phyloP scores from a whole-genome alignment of 768 basidiomycete species.

The Tricholoma hemisulphureum region DNA sequence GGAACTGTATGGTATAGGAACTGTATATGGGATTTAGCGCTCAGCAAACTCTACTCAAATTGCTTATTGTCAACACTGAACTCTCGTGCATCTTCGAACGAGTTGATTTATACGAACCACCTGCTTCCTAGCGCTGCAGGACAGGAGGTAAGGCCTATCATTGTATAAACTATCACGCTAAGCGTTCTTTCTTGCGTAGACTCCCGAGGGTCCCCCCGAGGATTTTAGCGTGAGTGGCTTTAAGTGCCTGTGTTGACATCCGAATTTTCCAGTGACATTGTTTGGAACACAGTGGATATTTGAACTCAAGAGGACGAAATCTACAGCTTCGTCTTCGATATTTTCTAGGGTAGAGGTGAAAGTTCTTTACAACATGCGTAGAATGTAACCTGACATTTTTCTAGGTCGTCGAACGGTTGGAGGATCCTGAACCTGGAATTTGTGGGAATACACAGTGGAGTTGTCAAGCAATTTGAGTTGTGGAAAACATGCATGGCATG shows the following conservation, averaged over 20 bases:
- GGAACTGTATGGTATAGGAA: slow-evolving; percentile 28
- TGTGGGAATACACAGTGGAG: too few species aligned
- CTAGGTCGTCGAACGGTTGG: slow-evolving; percentile 5
- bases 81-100: slow-evolving; percentile 36
- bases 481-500: too few species aligned
- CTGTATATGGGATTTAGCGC: slow-evolving; percentile 47
- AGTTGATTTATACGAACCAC: slow-evolving; percentile 16
- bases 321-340: not conserved
- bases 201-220: too few species aligned
- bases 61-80: slow-evolving; percentile 50
- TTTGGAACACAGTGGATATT: not conserved
- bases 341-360: not conserved
- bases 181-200: too few species aligned
- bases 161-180: not conserved
- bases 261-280: not conserved
- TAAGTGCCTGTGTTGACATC: not conserved
- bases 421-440: slow-evolving; percentile 4
- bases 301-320: slow-evolving; percentile 1
- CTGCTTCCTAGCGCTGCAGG: slow-evolving; percentile 14
- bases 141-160: slow-evolving; percentile 9
- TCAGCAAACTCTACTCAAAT: slow-evolving; percentile 50
- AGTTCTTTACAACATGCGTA: not conserved
- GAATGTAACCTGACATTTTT: not conserved
- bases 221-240: too few species aligned
- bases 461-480: too few species aligned